Evolutionary conservation across 768 basidiomycete species (phyloP), one percentile per base, ranked within the genome.

Genomic region (Suillus paluster): DNA sequence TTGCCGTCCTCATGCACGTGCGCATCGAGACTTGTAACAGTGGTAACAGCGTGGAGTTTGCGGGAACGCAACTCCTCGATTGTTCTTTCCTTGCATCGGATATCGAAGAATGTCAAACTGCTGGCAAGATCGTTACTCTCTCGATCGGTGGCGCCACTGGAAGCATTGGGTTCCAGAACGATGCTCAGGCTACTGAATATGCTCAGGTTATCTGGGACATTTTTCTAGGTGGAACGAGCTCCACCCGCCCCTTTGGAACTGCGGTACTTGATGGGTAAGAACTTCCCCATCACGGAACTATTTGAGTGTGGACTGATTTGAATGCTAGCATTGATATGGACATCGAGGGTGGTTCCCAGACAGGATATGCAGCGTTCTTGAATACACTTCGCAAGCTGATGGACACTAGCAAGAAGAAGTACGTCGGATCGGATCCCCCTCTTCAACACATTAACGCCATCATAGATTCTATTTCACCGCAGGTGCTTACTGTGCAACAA

Each of bases 261-360:
- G 84, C 81, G 4, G 75, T 82, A 5, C 71, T 84, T 2, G 82
- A 81, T 62, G 81, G 81, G 81, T 81, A 66, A 57, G 72, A 56
- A 5, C 5, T 39, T 63, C 52, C 17, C 48, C 38, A 14, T 39
- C 15, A 17, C 15, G 5, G 39, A n/a, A 17, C 39, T 39, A 39
- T 17, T 17, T 39, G 30, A 44, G 17, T 39, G 15, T 17, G 15
- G 15, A 7, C 17, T 39, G 39, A 39, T n/a, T 39, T 14, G 17
- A 39, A 17, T n/a, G 25, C 6, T 58, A 86, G 84, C 33, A 74
- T 91, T 64, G 90, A 92, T 71, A 79, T 92, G 36, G 90, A 91
- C 70, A 89, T 92, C 64, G 90, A 92, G 73, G 84, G 86, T n/a
- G 90, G 90, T 19, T 72, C 76, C 19, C 79, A 80, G 25, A 70